phyloP scores from a whole-genome alignment of 176 grass and related monocot genomes.

The Hordeum vulgare region MorexV3_pseudomolecules_assembly NC_058523.1:442754831-442755330 shows the following conservation, averaged over 20 bases:
- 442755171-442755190: neutral
- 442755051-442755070: conserved; percentile 16
- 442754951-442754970: conserved; percentile 43
- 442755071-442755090: neutral
- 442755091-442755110: neutral
- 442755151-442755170: neutral
- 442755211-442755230: too few relatives aligned
- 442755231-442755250: too few relatives aligned
- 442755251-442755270: too few relatives aligned
- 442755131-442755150: neutral
- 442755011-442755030: conserved; percentile 93
- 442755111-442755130: neutral
- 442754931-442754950: neutral
- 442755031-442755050: conserved; percentile 1
- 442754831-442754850: neutral
- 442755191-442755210: neutral
- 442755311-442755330: neutral
- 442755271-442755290: neutral
- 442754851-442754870: neutral
- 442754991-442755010: conserved; percentile 99
- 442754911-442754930: neutral
- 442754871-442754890: neutral
- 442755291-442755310: neutral
- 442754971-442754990: conserved; percentile 90
- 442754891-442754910: neutral